Evolutionary conservation across 225 moss, liverwort and hornwort species (phyloP).

Genomic region (Pseudisothecium myosuroides): DNA sequence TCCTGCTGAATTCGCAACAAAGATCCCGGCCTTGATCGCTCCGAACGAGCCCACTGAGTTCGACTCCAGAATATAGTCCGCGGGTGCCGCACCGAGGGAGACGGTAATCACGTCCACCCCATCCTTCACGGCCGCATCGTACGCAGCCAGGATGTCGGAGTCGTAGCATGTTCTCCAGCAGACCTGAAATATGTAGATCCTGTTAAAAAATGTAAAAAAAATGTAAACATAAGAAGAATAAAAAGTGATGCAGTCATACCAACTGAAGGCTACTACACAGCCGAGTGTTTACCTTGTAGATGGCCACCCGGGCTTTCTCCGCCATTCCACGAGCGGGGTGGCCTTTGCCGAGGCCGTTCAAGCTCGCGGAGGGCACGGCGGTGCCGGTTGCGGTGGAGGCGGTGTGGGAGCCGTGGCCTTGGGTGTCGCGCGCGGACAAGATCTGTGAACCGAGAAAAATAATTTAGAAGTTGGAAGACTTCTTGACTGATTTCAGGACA

Average conservation of each 20-base stretch:
- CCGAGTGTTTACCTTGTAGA: background rate
- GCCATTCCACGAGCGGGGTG: background rate
- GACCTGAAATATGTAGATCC: background rate
- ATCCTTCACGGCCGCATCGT: conserved; percentile 37
- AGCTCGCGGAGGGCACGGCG: background rate
- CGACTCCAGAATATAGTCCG: background rate
- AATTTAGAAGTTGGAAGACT: background rate
- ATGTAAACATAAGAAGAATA: too few relatives aligned
- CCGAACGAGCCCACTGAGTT: conserved; percentile 36
- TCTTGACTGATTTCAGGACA: background rate
- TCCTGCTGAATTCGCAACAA: conserved; percentile 46
- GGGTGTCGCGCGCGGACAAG: conserved; percentile 32
- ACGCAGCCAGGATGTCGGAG: conserved; percentile 4
- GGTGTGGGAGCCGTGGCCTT: conserved; percentile 60
- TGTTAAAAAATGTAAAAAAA: background rate
- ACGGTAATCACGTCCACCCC: conserved; percentile 65
- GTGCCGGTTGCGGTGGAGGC: conserved; percentile 46
- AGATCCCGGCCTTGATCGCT: conserved; percentile 51
- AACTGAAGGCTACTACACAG: background rate
- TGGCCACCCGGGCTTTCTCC: background rate
- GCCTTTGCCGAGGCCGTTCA: background rate
- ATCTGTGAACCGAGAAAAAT: background rate
- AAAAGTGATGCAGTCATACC: background rate
- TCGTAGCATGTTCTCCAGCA: conserved; percentile 6
- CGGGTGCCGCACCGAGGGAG: conserved; percentile 13